phyloP scores from a whole-genome alignment of 371 early-diverging fungal genomes.

The Apophysomyces ossiformis region DNA sequence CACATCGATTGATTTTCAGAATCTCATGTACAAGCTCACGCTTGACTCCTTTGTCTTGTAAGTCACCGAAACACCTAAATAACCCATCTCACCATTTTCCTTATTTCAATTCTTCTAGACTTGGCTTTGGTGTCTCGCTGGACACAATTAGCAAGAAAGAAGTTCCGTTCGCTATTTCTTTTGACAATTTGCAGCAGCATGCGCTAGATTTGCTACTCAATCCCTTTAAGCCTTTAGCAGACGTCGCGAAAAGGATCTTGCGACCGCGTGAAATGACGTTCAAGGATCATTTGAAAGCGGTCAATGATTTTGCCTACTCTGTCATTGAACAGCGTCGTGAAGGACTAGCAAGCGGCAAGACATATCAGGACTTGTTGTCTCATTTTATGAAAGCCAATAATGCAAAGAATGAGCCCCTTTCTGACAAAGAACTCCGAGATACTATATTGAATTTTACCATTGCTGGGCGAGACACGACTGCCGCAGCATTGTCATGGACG shows the following conservation, averaged over 20 bases:
- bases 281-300: conserved; percentile 28
- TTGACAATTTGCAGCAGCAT: conserved; percentile 9
- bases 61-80: background rate
- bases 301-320: conserved; percentile 39
- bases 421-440: conserved; percentile 60
- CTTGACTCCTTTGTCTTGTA: conserved; percentile 58
- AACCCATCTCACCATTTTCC: no score
- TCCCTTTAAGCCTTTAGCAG: conserved; percentile 42
- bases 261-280: conserved; percentile 13
- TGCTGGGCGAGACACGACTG: conserved; percentile 74
- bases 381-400: conserved; percentile 51
- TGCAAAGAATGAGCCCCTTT: conserved; percentile 43
- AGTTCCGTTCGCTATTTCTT: conserved; percentile 11
- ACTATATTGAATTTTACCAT: conserved; percentile 75
- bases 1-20: conserved; percentile 41
- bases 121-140: conserved; percentile 8
- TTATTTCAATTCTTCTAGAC: background rate
- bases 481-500: conserved; percentile 76
- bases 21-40: conserved; percentile 50
- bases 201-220: conserved; percentile 33
- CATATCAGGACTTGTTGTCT: conserved; percentile 47
- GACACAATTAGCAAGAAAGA: background rate
- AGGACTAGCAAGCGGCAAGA: conserved; percentile 22
- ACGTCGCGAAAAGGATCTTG: conserved; percentile 19
- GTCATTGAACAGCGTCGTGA: conserved; percentile 32